Base-by-base conservation (phyloP, 2,329 filamentous ascomycete genomes). In the Magnaporthiopsis incrustans region DNA sequence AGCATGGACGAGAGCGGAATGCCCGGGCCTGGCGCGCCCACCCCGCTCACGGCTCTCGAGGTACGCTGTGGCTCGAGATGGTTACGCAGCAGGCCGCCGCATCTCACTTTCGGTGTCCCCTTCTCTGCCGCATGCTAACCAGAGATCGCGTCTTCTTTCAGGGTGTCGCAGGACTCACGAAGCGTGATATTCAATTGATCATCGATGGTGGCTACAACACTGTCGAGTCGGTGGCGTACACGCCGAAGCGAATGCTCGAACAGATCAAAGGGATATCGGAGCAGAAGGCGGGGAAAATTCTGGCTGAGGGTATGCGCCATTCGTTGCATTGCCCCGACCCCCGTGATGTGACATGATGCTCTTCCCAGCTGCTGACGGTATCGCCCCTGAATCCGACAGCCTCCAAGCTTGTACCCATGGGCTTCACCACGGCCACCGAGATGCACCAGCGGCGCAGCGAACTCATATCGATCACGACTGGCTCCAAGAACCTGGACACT, bases 241-340 rank as follows among this genome's bases (percentile, higher is more conserved):
- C 86, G 3, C 86, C 95, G 74, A 90, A 85, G 63, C 86, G 94
- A 72, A 81, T 89, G 64, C 79, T 99, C 25, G 94, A 99, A 76
- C 92, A 96, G 75, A 94, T 99, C 77, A 99, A 98, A 76, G 95
- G 95, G 65, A 97, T 99, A 44, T 99, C 95, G 1, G 94, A 98
- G 77, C 90, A 96, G 73, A 99, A 99, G 75, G 95, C 96, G 2
- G 88, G 86, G 44, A 98, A 98, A 73, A 88, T 99, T 57, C 81
- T 99, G 33, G 87, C 86, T 18, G 95, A 98, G 82, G 93, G 93
- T 94, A 75, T 68, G 77, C 67, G 18, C 26, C 14, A 30, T 18
- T 1, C 1, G 12, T 64, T 65, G 2, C 62, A 53, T 10, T 14
- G 8, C 44, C 22, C 22, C 10, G 18, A 6, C 22, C 44, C 44